Evolutionary conservation across 768 basidiomycete species (phyloP), one percentile per base, ranked within the genome.

Genomic region (Trametes maxima): DNA sequence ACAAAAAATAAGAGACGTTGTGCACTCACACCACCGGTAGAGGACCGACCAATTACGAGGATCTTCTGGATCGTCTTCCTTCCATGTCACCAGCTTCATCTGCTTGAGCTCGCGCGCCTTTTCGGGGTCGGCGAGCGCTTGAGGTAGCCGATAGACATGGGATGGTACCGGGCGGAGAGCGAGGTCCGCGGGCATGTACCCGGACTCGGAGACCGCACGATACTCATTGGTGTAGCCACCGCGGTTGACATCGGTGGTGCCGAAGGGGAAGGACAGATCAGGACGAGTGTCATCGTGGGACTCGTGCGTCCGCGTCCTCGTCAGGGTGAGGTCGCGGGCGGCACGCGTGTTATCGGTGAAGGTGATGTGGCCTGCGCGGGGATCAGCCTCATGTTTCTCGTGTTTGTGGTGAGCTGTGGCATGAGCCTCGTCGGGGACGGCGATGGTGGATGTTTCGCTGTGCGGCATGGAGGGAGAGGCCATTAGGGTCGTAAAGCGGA

Each of bases 1-100:
- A 1, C 8, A 46, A 5, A 42, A 14, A 16, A 1, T n/a, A 24
- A 5, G 0, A 8, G 22, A 45, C 14, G 10, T 1, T 12, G 7
- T 28, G 13, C 16, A 73, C 71, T 55, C 68, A 73, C 74, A 75
- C 77, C 73, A 75, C 51, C 71, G 70, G 64, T 72, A 73, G 42
- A 63, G 21, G 25, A 61, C 55, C 17, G 72, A 69, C 72, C 72
- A 76, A 44, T 77, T 77, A 39, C 75, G 70, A 16, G 78, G 78
- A 70, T 79, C 76, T 58, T 76, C 74, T 3, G 76, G 73, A 54
- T 79, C 79, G 59, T 73, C 67, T 17, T 69, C 72, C 55, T 67
- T 69, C 72, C 72, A 79, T 24, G 72, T 74, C 36, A 79, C 77
- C 53, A 79, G 64, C 57, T 75, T 69, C 64, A 74, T 64, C 44